Conservation (phyloP, 768 basidiomycete genomes). For the Saitozyma podzolica region DNA sequence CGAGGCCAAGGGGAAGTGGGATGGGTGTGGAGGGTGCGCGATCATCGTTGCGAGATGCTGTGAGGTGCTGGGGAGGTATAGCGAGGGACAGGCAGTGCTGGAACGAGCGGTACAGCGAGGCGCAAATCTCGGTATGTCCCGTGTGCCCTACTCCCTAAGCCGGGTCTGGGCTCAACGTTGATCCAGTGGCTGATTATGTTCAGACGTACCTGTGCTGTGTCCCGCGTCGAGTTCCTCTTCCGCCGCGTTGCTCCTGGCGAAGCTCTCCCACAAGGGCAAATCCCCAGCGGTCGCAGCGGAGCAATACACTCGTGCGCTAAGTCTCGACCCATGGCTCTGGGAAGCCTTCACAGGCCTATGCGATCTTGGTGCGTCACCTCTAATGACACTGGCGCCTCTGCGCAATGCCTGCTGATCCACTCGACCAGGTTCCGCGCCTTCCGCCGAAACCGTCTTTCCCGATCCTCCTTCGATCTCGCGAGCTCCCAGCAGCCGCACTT, state of each 20-base stretch:
- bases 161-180: background rate
- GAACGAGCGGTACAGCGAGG: slow-evolving; percentile 30
- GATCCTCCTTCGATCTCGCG: slow-evolving; percentile 23
- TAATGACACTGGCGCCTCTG: background rate
- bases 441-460: slow-evolving; percentile 30
- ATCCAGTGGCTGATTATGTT: background rate
- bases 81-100: slow-evolving; percentile 35
- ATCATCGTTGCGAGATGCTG: slow-evolving; percentile 45
- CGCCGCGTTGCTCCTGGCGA: slow-evolving; percentile 25
- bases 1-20: slow-evolving; percentile 1
- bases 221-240: slow-evolving; percentile 23
- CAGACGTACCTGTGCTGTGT: slow-evolving; percentile 25
- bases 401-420: slow-evolving; percentile 7
- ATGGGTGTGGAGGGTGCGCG: slow-evolving; percentile 40
- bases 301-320: slow-evolving; percentile 35
- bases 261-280: slow-evolving; percentile 37
- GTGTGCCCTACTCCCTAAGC: background rate
- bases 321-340: slow-evolving; percentile 49
- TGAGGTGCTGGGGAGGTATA: slow-evolving; percentile 33
- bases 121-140: slow-evolving; percentile 22
- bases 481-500: slow-evolving; percentile 10
- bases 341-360: slow-evolving; percentile 50
- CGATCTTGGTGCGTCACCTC: slow-evolving; percentile 42
- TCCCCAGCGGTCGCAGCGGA: slow-evolving; percentile 30
- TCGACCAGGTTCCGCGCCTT: slow-evolving; percentile 21